Evolutionary conservation across 2,329 filamentous ascomycete genomes (phyloP), one percentile per base, ranked within the genome.

Genomic region (Claviceps lovelessii): DNA sequence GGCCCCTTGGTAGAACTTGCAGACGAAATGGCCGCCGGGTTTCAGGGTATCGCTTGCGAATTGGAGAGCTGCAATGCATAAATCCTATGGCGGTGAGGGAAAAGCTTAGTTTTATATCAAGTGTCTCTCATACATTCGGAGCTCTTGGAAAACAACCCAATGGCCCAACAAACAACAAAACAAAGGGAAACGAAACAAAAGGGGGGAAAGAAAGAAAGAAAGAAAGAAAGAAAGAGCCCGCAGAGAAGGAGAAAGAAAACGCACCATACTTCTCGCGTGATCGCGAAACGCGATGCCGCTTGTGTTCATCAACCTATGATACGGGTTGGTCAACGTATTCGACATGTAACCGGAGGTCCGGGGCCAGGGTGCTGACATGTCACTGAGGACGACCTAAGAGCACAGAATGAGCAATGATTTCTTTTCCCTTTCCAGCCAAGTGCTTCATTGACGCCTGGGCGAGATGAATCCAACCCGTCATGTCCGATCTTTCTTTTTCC

Each of bases 281-380:
- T 98, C 93, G 60, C 84, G 82, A 66, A 95, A 93, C 23, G 72
- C 72, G 64, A 88, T 86, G 55, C 93, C 93, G 72, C 87, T 95
- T 63, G 91, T 96, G 72, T 98, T 98, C 90, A 96, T 95, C 85
- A 98, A 86, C 93, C 93, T 98, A 79, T 73, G 70, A 83, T 94
- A 93, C 60, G 90, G 89, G 81, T 93, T 86, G 91, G 85, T 95
- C 81, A 96, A 79, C 76, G 84, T 95, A 75, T 82, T 89, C 75
- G 86, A 85, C 75, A 81, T 85, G 75, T 87, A 90, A 65, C 85
- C 85, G 65, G 78, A 77, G 53, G 80, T 86, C 75, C 88, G 86
- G 64, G 83, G 77, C 90, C 90, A 96, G 85, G 93, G 90, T 78
- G 79, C 91, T 81, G 84, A 98, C 93, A 98, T 98, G 80, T 98